Percentiles rank a stretch among this genome's conserved stretches.
phyloP scores from a whole-genome alignment of 805 yeast species.

The Candida silvicultrix region DNA sequence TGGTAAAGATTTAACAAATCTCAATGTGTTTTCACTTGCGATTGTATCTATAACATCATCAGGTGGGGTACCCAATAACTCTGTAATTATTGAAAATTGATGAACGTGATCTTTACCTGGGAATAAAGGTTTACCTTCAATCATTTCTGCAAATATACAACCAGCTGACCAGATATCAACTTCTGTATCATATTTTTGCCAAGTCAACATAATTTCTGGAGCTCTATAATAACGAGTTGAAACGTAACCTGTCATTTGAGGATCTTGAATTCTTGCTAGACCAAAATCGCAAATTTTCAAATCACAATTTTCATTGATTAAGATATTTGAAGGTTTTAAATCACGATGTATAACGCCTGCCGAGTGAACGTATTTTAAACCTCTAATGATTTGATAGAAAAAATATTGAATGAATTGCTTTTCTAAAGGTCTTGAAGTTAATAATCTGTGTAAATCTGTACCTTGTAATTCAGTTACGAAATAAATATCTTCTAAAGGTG shows the following conservation, averaged over 20 bases:
- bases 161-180: slow-evolving; percentile 99
- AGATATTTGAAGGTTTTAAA: slow-evolving; percentile 76
- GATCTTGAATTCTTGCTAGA: slow-evolving; percentile 93
- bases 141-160: slow-evolving; percentile 95
- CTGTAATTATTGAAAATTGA: slow-evolving; percentile 95
- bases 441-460: slow-evolving; percentile 86
- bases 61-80: slow-evolving; percentile 93
- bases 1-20: slow-evolving; percentile 92
- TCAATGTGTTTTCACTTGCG: slow-evolving; percentile 89
- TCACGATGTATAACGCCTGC: slow-evolving; percentile 92
- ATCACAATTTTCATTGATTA: slow-evolving; percentile 87
- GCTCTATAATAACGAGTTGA: slow-evolving; percentile 95
- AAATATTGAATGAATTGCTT: slow-evolving; percentile 96
- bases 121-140: slow-evolving; percentile 92
- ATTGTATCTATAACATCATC: slow-evolving; percentile 93
- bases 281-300: slow-evolving; percentile 92
- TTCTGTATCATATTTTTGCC: slow-evolving; percentile 96
- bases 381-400: slow-evolving; percentile 87
- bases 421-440: slow-evolving; percentile 90
- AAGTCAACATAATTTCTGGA: slow-evolving; percentile 96
- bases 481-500: slow-evolving; percentile 92
- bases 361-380: slow-evolving; percentile 83
- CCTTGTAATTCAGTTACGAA: slow-evolving; percentile 97
- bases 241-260: slow-evolving; percentile 98
- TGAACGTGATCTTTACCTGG: slow-evolving; percentile 99